Evolutionary conservation across 2,329 filamentous ascomycete species (phyloP).

Genomic region (Hypoxylon sp.): DNA sequence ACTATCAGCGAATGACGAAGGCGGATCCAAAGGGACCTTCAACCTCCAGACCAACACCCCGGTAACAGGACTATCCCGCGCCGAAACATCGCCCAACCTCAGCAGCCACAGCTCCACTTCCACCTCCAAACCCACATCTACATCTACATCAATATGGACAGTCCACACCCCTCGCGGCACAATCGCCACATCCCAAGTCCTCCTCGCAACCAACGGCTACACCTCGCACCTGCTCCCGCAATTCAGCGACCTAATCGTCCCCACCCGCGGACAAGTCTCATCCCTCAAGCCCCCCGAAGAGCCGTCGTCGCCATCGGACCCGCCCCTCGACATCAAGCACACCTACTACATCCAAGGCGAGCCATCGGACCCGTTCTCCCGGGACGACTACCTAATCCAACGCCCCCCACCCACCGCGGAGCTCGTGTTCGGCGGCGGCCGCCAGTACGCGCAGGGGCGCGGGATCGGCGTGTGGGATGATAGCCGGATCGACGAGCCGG

Average conservation of each 20-base stretch:
- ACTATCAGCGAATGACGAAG: slow-evolving; percentile 50
- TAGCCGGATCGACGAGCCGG: slow-evolving; percentile 67
- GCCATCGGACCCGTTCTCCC: slow-evolving; percentile 52
- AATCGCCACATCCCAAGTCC: slow-evolving; percentile 73
- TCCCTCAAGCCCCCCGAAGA: slow-evolving; percentile 71
- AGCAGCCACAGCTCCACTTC: slow-evolving; percentile 27
- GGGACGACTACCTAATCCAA: slow-evolving; percentile 82
- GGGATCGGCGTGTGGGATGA: slow-evolving; percentile 74
- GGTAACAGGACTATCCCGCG: slow-evolving; percentile 65
- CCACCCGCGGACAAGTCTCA: slow-evolving; percentile 81
- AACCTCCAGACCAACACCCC: slow-evolving; percentile 84
- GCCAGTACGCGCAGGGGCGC: slow-evolving; percentile 67
- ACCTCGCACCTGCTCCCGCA: slow-evolving; percentile 80
- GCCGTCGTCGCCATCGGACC: slow-evolving; percentile 43
- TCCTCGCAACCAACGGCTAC: slow-evolving; percentile 88
- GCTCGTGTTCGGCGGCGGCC: slow-evolving; percentile 80
- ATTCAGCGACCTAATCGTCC: slow-evolving; percentile 80
- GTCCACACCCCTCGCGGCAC: slow-evolving; percentile 79
- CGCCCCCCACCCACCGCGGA: slow-evolving; percentile 71
- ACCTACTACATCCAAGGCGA: slow-evolving; percentile 75
- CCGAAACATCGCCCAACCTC: slow-evolving; percentile 41
- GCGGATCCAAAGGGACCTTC: slow-evolving; percentile 60
- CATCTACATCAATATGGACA: slow-evolving; percentile 63
- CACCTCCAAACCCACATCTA: slow-evolving; percentile 26
- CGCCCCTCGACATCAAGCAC: slow-evolving; percentile 62